Percentiles rank a stretch among this genome's conserved stretches.
These are phyloP conservation scores for Tremellales sp. DNA, from an alignment of 1,284 basidiomycete species.

Conservation along the genomic window DNA sequence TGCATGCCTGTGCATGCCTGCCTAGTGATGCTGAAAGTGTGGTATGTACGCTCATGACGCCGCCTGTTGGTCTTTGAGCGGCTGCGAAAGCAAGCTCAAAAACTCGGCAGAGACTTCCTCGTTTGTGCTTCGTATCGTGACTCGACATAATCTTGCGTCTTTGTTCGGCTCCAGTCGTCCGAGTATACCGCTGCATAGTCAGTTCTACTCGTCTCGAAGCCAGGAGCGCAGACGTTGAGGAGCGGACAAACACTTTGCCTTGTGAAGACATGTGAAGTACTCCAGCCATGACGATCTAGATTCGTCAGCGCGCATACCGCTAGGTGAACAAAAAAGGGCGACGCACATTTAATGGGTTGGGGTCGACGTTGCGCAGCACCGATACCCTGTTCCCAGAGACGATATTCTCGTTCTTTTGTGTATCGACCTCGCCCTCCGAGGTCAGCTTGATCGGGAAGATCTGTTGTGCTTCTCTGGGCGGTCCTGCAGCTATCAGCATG, in stretches of 20 bases:
- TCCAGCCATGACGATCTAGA: slow-evolving; percentile 82
- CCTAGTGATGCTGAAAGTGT: too few species aligned
- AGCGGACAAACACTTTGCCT: slow-evolving; percentile 67
- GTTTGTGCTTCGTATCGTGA: slow-evolving; percentile 93
- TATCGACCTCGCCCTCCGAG: slow-evolving; percentile 66
- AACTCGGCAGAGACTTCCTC: slow-evolving; percentile 82
- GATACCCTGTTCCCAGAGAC: slow-evolving; percentile 72
- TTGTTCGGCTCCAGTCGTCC: slow-evolving; percentile 89
- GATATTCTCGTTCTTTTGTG: slow-evolving; percentile 66
- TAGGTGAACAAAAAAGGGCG: neutral
- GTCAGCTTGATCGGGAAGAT: slow-evolving; percentile 77
- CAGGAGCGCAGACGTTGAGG: neutral
- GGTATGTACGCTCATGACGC: too few species aligned
- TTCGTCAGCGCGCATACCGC: slow-evolving; percentile 6
- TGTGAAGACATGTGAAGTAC: slow-evolving; percentile 80
- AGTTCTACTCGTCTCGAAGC: neutral
- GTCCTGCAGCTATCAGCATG: slow-evolving; percentile 30
- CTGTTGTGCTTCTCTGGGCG: slow-evolving; percentile 83
- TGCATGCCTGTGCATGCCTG: too few species aligned
- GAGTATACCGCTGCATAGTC: slow-evolving; percentile 64
- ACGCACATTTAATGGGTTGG: slow-evolving; percentile 61
- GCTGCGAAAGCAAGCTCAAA: slow-evolving; percentile 52
- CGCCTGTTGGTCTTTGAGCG: slow-evolving; percentile 41
- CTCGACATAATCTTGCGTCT: slow-evolving; percentile 87
- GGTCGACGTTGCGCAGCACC: slow-evolving; percentile 73